These are phyloP conservation scores for Fereydounia khargensis DNA, from an alignment of 1,284 basidiomycete species.

Conservation along the genomic window DNA sequence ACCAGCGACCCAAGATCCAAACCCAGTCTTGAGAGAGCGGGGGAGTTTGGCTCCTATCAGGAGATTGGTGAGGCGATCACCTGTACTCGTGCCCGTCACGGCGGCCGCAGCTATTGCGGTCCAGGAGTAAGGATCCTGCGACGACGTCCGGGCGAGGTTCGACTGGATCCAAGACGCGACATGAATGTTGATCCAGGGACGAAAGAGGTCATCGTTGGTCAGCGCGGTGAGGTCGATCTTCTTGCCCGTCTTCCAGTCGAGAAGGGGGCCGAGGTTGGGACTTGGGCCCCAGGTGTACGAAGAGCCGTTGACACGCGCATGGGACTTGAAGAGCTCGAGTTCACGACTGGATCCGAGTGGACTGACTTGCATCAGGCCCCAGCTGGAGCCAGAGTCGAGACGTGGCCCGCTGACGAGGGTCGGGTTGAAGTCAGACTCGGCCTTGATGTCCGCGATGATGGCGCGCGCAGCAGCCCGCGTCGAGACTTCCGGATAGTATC, in stretches of 20 bases:
- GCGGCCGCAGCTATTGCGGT: slow-evolving; percentile 7
- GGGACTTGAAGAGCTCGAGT: slow-evolving; percentile 35
- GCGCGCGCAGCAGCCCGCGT: slow-evolving; percentile 37
- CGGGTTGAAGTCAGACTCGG: slow-evolving; percentile 48
- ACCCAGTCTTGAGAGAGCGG: slow-evolving; percentile 15
- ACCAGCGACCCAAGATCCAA: slow-evolving; percentile 55
- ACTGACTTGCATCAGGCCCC: slow-evolving; percentile 50
- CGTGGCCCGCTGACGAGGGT: slow-evolving; percentile 27
- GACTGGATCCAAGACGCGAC: slow-evolving; percentile 51
- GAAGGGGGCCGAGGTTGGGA: slow-evolving; percentile 39
- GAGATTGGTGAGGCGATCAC: background rate
- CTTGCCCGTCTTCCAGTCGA: slow-evolving; percentile 43
- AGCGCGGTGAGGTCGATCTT: slow-evolving; percentile 17
- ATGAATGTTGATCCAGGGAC: slow-evolving; percentile 55
- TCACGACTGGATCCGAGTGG: slow-evolving; percentile 34
- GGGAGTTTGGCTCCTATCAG: background rate
- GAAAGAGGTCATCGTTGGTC: slow-evolving; percentile 36
- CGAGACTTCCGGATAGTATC: slow-evolving; percentile 52
- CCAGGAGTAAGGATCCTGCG: slow-evolving; percentile 48
- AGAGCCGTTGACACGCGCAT: slow-evolving; percentile 27
- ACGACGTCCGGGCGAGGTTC: slow-evolving; percentile 43
- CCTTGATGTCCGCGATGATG: slow-evolving; percentile 52
- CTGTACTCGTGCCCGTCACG: background rate
- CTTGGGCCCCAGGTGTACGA: slow-evolving; percentile 39
- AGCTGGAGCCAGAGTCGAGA: slow-evolving; percentile 42